Conservation (phyloP, 2,329 filamentous ascomycete genomes). For the Apiospora hydei region DNA sequence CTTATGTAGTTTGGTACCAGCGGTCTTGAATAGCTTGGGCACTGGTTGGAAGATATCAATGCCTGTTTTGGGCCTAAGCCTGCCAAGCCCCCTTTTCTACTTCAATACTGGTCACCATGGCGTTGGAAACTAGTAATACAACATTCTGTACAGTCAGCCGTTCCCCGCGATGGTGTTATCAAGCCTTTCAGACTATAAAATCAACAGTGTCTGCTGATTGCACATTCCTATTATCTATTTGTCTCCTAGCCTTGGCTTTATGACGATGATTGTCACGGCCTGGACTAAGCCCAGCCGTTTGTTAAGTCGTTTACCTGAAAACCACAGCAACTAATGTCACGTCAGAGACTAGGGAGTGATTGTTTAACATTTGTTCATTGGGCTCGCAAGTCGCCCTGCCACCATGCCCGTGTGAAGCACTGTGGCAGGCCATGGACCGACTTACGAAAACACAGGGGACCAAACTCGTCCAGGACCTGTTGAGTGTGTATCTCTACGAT, state of each 20-base stretch:
- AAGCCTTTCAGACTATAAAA: neutral
- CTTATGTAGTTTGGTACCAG: neutral
- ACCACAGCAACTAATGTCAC: neutral
- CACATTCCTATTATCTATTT: neutral
- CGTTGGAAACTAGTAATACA: too few species aligned
- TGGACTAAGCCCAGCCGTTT: neutral
- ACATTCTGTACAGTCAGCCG: neutral
- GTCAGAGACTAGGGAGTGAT: neutral
- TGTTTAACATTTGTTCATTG: conserved; percentile 11
- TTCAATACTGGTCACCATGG: neutral
- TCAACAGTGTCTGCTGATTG: neutral
- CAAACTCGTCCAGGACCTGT: neutral
- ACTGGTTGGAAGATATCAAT: neutral
- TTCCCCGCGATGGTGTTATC: neutral
- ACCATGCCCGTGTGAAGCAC: conserved; percentile 10
- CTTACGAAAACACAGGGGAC: conserved; percentile 8
- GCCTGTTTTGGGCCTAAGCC: too few species aligned
- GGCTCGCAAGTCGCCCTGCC: neutral
- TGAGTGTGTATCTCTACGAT: conserved; percentile 2
- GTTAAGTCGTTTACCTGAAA: neutral
- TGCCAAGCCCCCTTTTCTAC: neutral
- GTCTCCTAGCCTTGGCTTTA: too few species aligned
- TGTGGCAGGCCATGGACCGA: neutral
- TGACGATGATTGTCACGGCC: neutral
- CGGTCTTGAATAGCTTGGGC: neutral